phyloP scores from a whole-genome alignment of 1,284 basidiomycete genomes.

The Papiliotrema laurentii region DNA sequence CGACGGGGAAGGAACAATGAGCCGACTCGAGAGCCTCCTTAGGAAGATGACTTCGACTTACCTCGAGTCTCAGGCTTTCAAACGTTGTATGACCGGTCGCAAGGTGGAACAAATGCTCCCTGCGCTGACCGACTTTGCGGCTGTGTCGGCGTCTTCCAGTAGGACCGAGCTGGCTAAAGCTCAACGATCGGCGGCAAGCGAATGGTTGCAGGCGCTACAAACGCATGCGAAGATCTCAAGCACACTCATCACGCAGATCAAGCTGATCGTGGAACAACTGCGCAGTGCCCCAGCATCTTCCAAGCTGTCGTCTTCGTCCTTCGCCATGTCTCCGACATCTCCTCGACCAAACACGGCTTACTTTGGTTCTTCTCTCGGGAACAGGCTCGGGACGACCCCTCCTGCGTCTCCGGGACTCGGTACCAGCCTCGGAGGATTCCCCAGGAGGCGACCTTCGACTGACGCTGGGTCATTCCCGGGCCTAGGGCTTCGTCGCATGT shows the following conservation, averaged over 20 bases:
- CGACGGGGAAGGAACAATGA: not conserved
- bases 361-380: constrained; percentile 23
- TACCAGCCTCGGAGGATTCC: not conserved
- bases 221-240: constrained; percentile 32
- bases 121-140: constrained; percentile 40
- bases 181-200: constrained; percentile 23
- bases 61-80: constrained; percentile 27
- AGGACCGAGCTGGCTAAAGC: constrained; percentile 16
- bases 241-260: constrained; percentile 33
- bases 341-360: constrained; percentile 22
- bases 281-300: constrained; percentile 13
- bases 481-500: not conserved
- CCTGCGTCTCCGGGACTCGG: constrained; percentile 11
- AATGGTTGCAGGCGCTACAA: constrained; percentile 27
- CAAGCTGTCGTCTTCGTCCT: constrained; percentile 12
- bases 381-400: constrained; percentile 24
- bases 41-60: constrained; percentile 26
- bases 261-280: constrained; percentile 39
- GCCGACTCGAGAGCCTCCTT: constrained; percentile 29
- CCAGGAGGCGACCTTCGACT: constrained; percentile 26
- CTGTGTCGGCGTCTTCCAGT: constrained; percentile 25
- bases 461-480: constrained; percentile 11
- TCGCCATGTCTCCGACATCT: constrained; percentile 19
- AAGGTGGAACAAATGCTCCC: constrained; percentile 43
- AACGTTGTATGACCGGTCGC: constrained; percentile 28